phyloP scores from a whole-genome alignment of 1,139 yeast genomes.

The Pneumocystis jirovecii region DNA sequence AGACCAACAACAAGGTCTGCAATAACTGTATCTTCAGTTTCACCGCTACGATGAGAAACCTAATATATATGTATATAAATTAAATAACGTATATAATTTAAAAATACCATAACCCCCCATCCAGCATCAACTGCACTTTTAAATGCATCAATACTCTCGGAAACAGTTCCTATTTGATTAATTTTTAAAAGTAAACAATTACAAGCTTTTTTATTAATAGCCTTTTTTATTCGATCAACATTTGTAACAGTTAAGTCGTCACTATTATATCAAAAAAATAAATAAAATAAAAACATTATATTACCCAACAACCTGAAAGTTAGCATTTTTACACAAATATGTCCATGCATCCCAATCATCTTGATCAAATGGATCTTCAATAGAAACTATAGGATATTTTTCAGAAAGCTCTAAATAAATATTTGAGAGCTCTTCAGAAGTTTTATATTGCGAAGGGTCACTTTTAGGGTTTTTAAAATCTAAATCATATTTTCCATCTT shows the following conservation, averaged over 20 bases:
- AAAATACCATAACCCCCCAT: constrained; percentile 94
- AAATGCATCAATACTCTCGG: constrained; percentile 89
- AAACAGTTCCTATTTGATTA: constrained; percentile 72
- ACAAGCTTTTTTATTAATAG: constrained; percentile 89
- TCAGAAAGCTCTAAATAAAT: constrained; percentile 61
- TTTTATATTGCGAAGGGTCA: constrained; percentile 74
- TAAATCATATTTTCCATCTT: constrained; percentile 88
- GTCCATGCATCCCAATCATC: constrained; percentile 98
- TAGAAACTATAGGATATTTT: constrained; percentile 91
- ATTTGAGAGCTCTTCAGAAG: constrained; percentile 73
- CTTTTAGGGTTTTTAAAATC: constrained; percentile 94
- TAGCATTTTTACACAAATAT: constrained; percentile 57
- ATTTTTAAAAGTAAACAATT: constrained; percentile 88
- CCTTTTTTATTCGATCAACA: constrained; percentile 82
- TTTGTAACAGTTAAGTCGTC: constrained; percentile 97
- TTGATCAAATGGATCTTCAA: constrained; percentile 97
- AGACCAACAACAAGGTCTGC: constrained; percentile 95
- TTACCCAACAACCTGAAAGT: constrained; percentile 62
- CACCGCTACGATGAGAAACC: constrained; percentile 88
- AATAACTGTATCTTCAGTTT: constrained; percentile 94
- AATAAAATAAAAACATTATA: not conserved
- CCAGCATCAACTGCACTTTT: constrained; percentile 77
- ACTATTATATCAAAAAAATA: constrained; percentile 20
- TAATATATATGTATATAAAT: constrained; percentile 39
- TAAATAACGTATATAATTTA: constrained; percentile 80